A percentile compares a stretch with the other conserved stretches of the same genome.
phyloP scores from a whole-genome alignment of 345 rosid species.

The Erucastrum elatum region DNA sequence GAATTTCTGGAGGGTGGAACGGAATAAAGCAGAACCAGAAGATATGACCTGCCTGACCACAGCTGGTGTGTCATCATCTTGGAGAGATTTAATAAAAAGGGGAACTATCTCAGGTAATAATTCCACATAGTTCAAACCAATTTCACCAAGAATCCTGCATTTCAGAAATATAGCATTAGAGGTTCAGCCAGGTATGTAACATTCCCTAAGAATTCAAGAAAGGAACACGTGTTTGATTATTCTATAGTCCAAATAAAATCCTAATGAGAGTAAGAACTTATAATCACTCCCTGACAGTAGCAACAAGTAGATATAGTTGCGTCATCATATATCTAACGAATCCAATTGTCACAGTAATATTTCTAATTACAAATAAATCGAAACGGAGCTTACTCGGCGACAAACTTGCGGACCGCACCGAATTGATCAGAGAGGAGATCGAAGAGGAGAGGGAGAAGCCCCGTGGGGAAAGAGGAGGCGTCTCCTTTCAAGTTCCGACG shows the following conservation, averaged over 20 bases:
- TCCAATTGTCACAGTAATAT: background rate
- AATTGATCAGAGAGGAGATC: constrained; percentile 66
- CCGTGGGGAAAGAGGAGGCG: constrained; percentile 38
- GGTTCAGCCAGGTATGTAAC: background rate
- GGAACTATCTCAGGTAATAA: constrained; percentile 75
- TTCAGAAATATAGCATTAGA: background rate
- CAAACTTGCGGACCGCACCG: constrained; percentile 78
- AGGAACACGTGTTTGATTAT: background rate
- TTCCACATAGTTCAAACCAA: constrained; percentile 73
- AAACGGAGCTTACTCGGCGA: constrained; percentile 56
- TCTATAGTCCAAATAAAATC: background rate
- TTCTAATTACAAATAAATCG: no score
- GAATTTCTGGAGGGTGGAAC: constrained; percentile 56
- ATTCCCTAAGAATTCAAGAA: background rate
- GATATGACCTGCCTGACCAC: constrained; percentile 83
- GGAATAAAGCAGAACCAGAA: constrained; percentile 66
- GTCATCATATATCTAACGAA: background rate
- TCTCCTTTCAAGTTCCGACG: constrained; percentile 52
- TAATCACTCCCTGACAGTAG: background rate
- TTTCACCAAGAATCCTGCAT: constrained; percentile 76
- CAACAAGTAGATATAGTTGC: background rate
- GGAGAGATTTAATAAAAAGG: constrained; percentile 60
- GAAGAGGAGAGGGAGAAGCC: constrained; percentile 71
- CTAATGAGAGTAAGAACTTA: background rate
- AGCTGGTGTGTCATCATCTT: constrained; percentile 86